Base-by-base conservation (phyloP, 176 grass and related monocot genomes). In the Musa troglodytarum region DNA sequence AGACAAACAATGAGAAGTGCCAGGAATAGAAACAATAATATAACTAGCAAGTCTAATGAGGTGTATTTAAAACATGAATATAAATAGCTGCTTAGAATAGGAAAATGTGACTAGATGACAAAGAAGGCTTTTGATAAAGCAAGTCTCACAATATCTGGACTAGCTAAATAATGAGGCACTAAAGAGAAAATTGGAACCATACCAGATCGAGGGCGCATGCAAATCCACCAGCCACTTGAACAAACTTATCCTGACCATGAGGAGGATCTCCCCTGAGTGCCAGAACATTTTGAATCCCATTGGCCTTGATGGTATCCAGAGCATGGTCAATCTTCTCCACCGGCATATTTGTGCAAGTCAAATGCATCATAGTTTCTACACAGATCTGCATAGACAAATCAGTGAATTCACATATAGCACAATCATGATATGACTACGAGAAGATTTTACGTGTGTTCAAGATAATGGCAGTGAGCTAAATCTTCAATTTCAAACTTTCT, bases 281-380 rank as follows among this genome's bases (percentile, higher is more conserved):
- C 65, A 96, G 73, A 87, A 96, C 88, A 91, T 96, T 96, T 86
- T 96, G 92, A 86, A 96, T 96, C 74, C 88, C 92, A 81, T 96
- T 89, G 28, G 74, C 51, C 72, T 90, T 91, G 64, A 91, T 90
- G 73, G 92, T 91, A 64, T 88, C 69, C 74, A 96, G 84, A 72
- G 88, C 92, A 84, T 85, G 82, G 54, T 96, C 86, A 29, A 96
- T 96, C 77, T 96, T 90, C 83, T 96, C 92, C 50, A 96, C 76
- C 49, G 86, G 92, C 92, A 96, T 96, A 76, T 96, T 96, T 61
- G 88, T 96, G 77, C 92, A 96, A 80, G 92, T 96, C 79, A 96
- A 81, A 68, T 96, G 92, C 92, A 96, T 96, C 92, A 96, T 96
- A 68, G 92, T 87, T 88, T 96, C 92, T 57, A 96, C 92, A 2